Percentiles rank a stretch among this genome's conserved stretches.
Conservation (phyloP, 2,329 filamentous ascomycete genomes). For the Ambrosiella xylebori region DNA sequence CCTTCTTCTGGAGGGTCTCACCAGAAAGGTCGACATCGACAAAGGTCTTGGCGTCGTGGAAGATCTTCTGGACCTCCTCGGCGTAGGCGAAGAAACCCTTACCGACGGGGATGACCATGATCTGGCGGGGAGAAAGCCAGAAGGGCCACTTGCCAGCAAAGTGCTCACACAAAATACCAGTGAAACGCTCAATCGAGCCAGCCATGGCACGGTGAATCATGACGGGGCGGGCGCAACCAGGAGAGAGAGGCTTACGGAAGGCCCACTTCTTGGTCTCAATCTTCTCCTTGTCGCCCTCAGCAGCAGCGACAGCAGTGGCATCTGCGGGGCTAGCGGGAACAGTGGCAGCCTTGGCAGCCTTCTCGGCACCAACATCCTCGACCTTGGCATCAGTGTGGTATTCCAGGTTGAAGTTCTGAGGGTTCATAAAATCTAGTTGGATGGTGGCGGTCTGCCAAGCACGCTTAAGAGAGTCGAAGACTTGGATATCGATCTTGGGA, state of each 20-base stretch:
- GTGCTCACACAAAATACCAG: slow-evolving; percentile 67
- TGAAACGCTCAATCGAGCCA: slow-evolving; percentile 43
- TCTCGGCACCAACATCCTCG: slow-evolving; percentile 17
- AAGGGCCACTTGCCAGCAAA: slow-evolving; percentile 80
- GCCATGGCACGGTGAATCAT: slow-evolving; percentile 79
- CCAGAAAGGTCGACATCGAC: slow-evolving; percentile 39
- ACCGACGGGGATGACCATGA: slow-evolving; percentile 58
- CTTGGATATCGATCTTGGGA: slow-evolving; percentile 95
- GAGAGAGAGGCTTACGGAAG: slow-evolving; percentile 34
- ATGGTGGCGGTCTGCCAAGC: slow-evolving; percentile 77
- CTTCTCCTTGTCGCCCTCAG: slow-evolving; percentile 27
- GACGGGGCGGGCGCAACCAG: slow-evolving; percentile 61
- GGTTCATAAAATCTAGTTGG: slow-evolving; percentile 57
- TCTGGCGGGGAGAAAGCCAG: slow-evolving; percentile 72
- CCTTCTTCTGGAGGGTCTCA: slow-evolving; percentile 82
- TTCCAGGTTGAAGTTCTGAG: slow-evolving; percentile 73
- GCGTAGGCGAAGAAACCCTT: slow-evolving; percentile 56
- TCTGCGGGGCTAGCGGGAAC: slow-evolving; percentile 13
- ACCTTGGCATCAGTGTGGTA: slow-evolving; percentile 55
- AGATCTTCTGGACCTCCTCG: slow-evolving; percentile 51
- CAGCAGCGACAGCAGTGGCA: slow-evolving; percentile 16
- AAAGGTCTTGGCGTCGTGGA: slow-evolving; percentile 51
- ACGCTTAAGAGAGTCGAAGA: slow-evolving; percentile 27
- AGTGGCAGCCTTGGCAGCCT: slow-evolving; percentile 16
- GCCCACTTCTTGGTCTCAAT: slow-evolving; percentile 22